Evolutionary conservation across 169 alveolate genomes (phyloP), one percentile per base, ranked within the genome.

Genomic region (Theileria parva): DNA sequence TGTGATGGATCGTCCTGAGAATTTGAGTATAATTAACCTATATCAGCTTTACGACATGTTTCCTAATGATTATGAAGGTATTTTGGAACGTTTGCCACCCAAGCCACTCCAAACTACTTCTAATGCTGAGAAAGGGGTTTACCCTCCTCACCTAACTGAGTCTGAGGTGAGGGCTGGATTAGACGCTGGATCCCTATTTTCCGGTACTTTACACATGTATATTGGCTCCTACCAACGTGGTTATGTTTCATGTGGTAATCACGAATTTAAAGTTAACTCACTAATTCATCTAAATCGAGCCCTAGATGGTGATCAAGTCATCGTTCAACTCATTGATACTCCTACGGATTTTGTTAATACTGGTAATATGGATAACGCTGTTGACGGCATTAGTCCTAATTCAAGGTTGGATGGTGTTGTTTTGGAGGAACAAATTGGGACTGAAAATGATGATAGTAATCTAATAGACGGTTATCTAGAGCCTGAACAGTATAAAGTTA

Each of bases 221-320:
- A 13, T 88, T 77, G 92, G 96, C 75, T 78, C 96, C 92, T 37
- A 87, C 70, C 69, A 90, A 71, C 51, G 88, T 57, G 92, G 94
- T 66, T 61, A 86, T 80, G 89, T 88, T 67, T 68, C 88, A 90
- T 34, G 92, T 73, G 85, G 85, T 79, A 71, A 88, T 71, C 91
- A 93, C 25, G 97, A 94, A 70, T 88, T 95, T 66, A 81, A 90
- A 19, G 92, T 97, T 19, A 77, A 71, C 70, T 98, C 98, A 30
- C 39, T 78, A 0, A 44, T 89, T 80, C 93, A 97, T 76, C 85
- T 96, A 86, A 98, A 98, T 88, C 92, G 99, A 76, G 98, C 99
- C 61, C 87, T 98, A 51, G 98, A 97, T 80, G 99, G 99, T 9
- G 99, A 98, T 86, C 77, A 92, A 30, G 99, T 97, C n/a, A 98